Conservation (phyloP, 345 rosid genomes). For the Citrus unshiu region DNA sequence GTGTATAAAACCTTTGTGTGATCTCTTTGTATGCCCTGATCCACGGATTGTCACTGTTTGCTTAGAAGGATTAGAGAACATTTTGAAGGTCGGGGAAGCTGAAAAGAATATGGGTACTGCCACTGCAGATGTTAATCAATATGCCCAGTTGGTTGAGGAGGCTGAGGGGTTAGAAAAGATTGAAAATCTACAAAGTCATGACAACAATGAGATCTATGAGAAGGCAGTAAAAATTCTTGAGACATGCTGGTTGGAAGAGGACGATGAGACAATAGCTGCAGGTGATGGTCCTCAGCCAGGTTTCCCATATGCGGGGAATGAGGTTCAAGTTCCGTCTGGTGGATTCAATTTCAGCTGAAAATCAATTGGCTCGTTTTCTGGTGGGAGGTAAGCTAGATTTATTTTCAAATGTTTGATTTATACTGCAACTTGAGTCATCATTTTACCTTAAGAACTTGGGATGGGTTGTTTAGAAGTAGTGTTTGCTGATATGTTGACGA, state of each 20-base stretch:
- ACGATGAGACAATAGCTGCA: slow-evolving; percentile 62
- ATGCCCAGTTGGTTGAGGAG: slow-evolving; percentile 73
- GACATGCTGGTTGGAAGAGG: slow-evolving; percentile 86
- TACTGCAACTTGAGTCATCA: not conserved
- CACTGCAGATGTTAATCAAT: slow-evolving; percentile 51
- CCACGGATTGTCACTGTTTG: slow-evolving; percentile 77
- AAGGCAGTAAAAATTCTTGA: slow-evolving; percentile 84
- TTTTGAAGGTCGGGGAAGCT: slow-evolving; percentile 79
- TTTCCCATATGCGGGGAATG: slow-evolving; percentile 67
- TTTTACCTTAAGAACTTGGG: not conserved
- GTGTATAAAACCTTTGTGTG: slow-evolving; percentile 79
- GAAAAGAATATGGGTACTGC: slow-evolving; percentile 49
- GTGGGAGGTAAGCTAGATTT: not conserved
- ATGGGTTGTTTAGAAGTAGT: not conserved
- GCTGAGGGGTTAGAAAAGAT: slow-evolving; percentile 85
- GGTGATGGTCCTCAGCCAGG: slow-evolving; percentile 50
- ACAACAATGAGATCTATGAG: slow-evolving; percentile 80
- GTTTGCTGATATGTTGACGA: not conserved
- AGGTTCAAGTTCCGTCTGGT: slow-evolving; percentile 57
- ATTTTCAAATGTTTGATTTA: not conserved
- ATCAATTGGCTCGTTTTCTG: not conserved
- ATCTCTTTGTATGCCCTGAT: slow-evolving; percentile 81
- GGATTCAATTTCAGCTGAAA: slow-evolving; percentile 73
- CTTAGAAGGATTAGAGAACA: slow-evolving; percentile 58
- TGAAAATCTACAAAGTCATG: slow-evolving; percentile 79